Evolutionary conservation across 2,329 filamentous ascomycete genomes (phyloP).

Genomic region (Hysterium pulicare): DNA sequence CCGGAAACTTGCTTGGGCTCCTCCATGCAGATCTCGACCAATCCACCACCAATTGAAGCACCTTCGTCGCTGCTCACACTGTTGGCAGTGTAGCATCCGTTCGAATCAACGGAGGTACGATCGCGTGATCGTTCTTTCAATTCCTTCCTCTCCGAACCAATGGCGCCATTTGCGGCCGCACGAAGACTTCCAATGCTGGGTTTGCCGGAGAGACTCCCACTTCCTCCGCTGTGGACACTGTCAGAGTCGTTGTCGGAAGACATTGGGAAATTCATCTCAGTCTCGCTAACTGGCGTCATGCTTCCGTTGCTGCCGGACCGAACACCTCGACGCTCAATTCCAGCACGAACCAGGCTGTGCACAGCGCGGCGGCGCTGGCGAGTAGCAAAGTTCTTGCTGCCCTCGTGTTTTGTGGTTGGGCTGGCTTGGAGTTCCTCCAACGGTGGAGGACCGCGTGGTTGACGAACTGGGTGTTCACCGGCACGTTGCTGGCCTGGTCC

Average conservation of each 20-base stretch:
- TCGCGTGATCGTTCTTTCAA: slow-evolving; percentile 37
- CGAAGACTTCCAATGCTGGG: slow-evolving; percentile 71
- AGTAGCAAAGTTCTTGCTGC: slow-evolving; percentile 93
- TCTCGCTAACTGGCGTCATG: slow-evolving; percentile 88
- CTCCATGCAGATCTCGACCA: slow-evolving; percentile 48
- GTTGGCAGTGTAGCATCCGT: slow-evolving; percentile 53
- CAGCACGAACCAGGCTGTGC: slow-evolving; percentile 85
- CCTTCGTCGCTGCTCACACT: slow-evolving; percentile 65
- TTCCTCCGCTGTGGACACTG: slow-evolving; percentile 59
- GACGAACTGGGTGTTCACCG: slow-evolving; percentile 89
- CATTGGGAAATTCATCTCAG: slow-evolving; percentile 64
- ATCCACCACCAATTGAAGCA: slow-evolving; percentile 54
- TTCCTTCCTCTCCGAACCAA: slow-evolving; percentile 78
- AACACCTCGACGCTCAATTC: slow-evolving; percentile 73
- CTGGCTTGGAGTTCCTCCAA: slow-evolving; percentile 87
- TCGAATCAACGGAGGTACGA: slow-evolving; percentile 22
- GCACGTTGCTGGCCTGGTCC: slow-evolving; percentile 89
- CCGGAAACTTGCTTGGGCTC: slow-evolving; percentile 55
- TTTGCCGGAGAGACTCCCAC: slow-evolving; percentile 76
- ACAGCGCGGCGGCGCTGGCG: slow-evolving; percentile 90
- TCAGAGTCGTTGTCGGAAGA: slow-evolving; percentile 60
- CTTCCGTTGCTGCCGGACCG: slow-evolving; percentile 68
- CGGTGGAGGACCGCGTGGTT: slow-evolving; percentile 86
- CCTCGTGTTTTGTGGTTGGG: slow-evolving; percentile 89
- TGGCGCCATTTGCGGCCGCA: slow-evolving; percentile 76